Evolutionary conservation across 352 stramenopile species (phyloP).

Genomic region (Pythium scleroteichum): DNA sequence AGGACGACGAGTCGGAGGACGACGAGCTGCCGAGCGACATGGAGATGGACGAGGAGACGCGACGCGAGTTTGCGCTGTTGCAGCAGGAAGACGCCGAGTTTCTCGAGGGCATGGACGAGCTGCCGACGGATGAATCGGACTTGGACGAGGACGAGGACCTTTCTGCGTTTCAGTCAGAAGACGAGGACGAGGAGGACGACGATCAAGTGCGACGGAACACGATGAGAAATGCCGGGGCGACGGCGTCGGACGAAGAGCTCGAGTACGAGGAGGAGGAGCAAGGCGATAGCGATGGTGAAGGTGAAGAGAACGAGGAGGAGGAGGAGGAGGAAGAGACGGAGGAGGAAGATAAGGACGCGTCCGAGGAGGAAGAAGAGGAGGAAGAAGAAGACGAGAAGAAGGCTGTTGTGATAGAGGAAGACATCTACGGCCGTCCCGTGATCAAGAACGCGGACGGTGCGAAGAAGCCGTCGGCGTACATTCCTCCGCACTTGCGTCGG

Average conservation of each 20-base stretch:
- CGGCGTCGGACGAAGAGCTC: conserved; percentile 50
- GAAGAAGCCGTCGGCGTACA: conserved; percentile 66
- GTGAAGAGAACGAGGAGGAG: conserved; percentile 16
- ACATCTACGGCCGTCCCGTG: conserved; percentile 83
- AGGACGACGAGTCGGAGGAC: conserved; percentile 20
- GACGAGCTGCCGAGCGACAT: conserved; percentile 38
- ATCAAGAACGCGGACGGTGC: conserved; percentile 42
- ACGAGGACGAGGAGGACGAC: conserved; percentile 45
- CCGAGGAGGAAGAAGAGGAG: conserved; percentile 24
- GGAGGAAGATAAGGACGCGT: conserved; percentile 27
- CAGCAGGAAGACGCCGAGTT: conserved; percentile 85
- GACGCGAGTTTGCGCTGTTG: conserved; percentile 69
- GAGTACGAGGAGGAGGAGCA: conserved; percentile 47
- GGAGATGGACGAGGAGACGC: conserved; percentile 84
- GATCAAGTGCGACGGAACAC: conserved; percentile 45
- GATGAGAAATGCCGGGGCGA: conserved; percentile 45
- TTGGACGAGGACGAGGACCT: conserved; percentile 68
- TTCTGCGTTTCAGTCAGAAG: conserved; percentile 62
- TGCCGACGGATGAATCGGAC: conserved; percentile 83
- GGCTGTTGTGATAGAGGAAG: conserved; percentile 57
- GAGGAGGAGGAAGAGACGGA: conserved; percentile 21
- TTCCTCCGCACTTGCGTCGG: conserved; percentile 85
- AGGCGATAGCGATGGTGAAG: conserved; percentile 21
- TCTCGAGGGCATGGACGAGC: conserved; percentile 78
- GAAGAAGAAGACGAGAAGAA: conserved; percentile 31